Evolutionary conservation across 2,329 filamentous ascomycete genomes (phyloP).

Genomic region (Ophiostoma piceae): DNA sequence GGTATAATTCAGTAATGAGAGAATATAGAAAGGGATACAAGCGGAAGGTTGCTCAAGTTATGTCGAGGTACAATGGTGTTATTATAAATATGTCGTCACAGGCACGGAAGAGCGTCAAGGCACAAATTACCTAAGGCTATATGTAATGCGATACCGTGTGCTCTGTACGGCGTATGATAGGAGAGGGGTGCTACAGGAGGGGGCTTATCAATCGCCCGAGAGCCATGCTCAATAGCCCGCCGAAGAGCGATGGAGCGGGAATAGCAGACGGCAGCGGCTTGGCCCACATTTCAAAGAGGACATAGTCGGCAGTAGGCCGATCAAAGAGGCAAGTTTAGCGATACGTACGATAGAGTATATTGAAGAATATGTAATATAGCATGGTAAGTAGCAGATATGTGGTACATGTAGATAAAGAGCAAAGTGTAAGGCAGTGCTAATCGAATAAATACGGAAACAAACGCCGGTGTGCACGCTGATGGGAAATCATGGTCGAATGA

Average conservation of each 20-base stretch:
- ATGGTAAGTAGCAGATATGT: not conserved
- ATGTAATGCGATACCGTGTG: not conserved
- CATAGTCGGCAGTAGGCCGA: not conserved
- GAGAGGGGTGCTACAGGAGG: not conserved
- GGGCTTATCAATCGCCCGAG: not conserved
- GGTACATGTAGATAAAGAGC: not conserved
- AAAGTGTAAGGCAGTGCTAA: not conserved
- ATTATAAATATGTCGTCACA: not conserved
- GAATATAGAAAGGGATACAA: not conserved
- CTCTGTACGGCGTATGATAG: not conserved
- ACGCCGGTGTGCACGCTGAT: not conserved
- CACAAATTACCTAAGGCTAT: not conserved
- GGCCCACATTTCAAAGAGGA: not conserved
- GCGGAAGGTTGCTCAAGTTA: not conserved
- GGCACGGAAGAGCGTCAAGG: not conserved
- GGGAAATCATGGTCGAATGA: not conserved
- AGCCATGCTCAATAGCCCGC: not conserved
- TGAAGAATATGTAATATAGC: not conserved
- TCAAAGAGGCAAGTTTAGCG: conserved; percentile 4
- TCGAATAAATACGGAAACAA: not conserved
- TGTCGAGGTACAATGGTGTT: not conserved
- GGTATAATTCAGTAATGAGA: not conserved
- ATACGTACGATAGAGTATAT: not conserved
- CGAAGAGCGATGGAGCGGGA: not conserved
- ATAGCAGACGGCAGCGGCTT: not conserved